Base-by-base conservation (phyloP, 2,329 filamentous ascomycete genomes). In the Pyrenophora teres region DNA sequence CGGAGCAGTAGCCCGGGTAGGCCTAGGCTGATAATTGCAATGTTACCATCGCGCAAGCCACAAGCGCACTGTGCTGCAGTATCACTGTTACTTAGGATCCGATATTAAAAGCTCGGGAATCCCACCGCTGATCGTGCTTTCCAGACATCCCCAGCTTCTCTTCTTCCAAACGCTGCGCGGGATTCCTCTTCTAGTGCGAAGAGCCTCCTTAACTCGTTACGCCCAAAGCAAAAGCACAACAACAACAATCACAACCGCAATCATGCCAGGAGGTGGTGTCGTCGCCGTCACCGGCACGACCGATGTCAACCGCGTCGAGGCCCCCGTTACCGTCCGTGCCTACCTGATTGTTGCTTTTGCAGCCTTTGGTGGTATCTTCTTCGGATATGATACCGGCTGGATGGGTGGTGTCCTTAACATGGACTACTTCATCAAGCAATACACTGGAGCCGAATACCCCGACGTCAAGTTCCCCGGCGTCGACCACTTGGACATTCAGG, bases 351-450 rank as follows among this genome's bases (percentile, higher is more conserved):
- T 77, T 69, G 76, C 75, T 30, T 80, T 80, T 53, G 78, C 77
- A 38, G 75, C 78, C 19, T 79, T 80, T 57, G 78, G 78, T 63
- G 78, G 78, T 66, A 59, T 57, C 41, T 89, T 90, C 81, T 89
- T 90, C 75, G 88, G 88, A 50, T 92, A 89, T 75, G 88, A 92
- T 69, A 89, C 87, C 36, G 88, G 88, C 67, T 89, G 88, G 78
- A 89, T 89, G 80, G 86, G 85, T 71, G 85, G 85, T 75, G 84
- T 87, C 62, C 77, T 83, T 27, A 82, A 62, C 36, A 74, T 74
- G 73, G 60, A 65, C 53, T 74, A 65, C 65, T 73, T 73, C 60
- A 72, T 72, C 62, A 65, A 71, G 23, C 65, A 70, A 52, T 71
- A 70, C 62, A 72, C 69, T 51, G 62, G 59, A 52, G 35, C 51